Base-by-base conservation (phyloP, 2,329 filamentous ascomycete genomes). In the Teratosphaeria nubilosa region DNA sequence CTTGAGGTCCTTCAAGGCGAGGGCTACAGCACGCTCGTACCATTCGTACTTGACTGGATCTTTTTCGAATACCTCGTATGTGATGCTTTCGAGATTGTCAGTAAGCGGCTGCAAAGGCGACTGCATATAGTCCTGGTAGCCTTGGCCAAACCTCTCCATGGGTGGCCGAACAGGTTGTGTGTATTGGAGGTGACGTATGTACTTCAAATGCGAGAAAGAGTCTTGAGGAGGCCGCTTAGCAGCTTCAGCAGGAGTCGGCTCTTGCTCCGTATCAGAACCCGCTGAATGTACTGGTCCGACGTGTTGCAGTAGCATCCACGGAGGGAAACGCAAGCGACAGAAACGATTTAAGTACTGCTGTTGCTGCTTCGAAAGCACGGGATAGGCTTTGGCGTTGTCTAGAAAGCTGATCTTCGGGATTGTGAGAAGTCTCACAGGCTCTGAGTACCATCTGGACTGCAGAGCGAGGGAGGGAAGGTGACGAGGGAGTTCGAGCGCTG, bases 51-150 rank as follows among this genome's bases (percentile, higher is more conserved):
- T 99, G 75, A 99, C 88, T 0, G 94, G 94, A 63, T 99, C 95
- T 65, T 95, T 95, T 72, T 99, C 94, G 68, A 99, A 99, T 1
- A 97, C 92, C 71, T 99, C 94, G 72, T 99, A 99, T 0, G 94
- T 99, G 50, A 95, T 88, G 53, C 91, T 96, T 72, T 99, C 95
- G 14, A 99, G 80, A 66, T 99, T 99, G 73, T 99, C 94, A 0
- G 92, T 92, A 14, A 99, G 80, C 0, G 94, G 94, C 72, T 99
- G 95, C 48, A 99, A 78, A 2, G 94, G 94, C 1, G 91, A 91
- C 72, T 99, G 94, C 11, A 99, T 80, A 80, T 94, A 99, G 72
- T 99, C 94, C 69, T 99, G 95, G 65, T 88, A 90, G 2, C 86
- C 86, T 22, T 83, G 77, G 14, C 85, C 85, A 65, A 88, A 88